A percentile compares a stretch with the other conserved stretches of the same genome.
Evolutionary conservation across 169 alveolate species (phyloP).

Genomic region (Besnoitia besnoiti): DNA sequence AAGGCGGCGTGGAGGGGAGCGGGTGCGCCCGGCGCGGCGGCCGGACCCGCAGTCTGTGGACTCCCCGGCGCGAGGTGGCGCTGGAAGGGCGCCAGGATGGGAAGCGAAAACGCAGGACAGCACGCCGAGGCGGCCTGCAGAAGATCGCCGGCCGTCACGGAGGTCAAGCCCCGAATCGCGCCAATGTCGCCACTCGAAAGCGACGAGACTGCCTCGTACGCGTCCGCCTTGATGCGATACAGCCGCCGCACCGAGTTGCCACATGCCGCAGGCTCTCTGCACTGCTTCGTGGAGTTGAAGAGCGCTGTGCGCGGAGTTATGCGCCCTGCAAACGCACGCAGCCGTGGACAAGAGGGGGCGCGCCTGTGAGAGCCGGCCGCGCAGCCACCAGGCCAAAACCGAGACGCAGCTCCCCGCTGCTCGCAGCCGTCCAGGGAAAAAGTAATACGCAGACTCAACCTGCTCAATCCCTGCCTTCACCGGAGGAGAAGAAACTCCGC

Average conservation of each 20-base stretch:
- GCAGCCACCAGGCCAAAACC: too few relatives aligned
- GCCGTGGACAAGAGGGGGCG: too few relatives aligned
- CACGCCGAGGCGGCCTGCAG: constrained; percentile 20
- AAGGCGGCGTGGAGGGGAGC: too few relatives aligned
- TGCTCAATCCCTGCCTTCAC: too few relatives aligned
- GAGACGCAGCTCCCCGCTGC: too few relatives aligned
- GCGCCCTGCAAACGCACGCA: not conserved
- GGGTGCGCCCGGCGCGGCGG: too few relatives aligned
- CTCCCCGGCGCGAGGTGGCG: not conserved
- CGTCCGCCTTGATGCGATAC: not conserved
- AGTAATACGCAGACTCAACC: too few relatives aligned
- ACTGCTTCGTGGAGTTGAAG: constrained; percentile 1
- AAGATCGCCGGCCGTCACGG: constrained; percentile 36
- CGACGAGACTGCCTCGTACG: not conserved
- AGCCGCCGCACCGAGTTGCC: not conserved
- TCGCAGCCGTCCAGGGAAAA: too few relatives aligned
- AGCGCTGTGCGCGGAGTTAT: not conserved
- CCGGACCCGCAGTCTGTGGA: too few relatives aligned
- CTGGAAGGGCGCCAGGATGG: not conserved
- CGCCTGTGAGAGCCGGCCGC: too few relatives aligned
- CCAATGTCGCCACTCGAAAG: constrained; percentile 35
- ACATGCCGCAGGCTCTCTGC: not conserved
- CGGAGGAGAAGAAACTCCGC: too few relatives aligned
- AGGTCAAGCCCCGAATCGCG: constrained; percentile 30
- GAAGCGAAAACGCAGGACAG: not conserved